Evolutionary conservation across 2,329 filamentous ascomycete species (phyloP), one percentile per base, ranked within the genome.

Genomic region (Stachybotrys elegans): DNA sequence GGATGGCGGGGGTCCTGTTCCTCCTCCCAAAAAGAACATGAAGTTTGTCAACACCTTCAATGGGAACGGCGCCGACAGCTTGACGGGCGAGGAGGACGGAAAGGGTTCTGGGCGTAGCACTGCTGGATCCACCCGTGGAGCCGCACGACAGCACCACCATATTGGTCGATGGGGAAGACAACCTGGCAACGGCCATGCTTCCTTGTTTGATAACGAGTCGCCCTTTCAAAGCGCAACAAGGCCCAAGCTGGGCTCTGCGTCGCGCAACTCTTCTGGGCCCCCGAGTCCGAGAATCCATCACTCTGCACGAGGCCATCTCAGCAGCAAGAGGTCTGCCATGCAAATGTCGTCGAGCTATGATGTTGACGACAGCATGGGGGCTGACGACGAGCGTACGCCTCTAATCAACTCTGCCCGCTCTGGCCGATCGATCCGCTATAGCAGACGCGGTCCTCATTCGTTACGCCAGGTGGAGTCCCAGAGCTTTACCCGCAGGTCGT

Each of bases 11-110:
- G 61, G 58, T 17, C 66, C 62, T 42, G 57, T 63, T 2, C 64
- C 63, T 20, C 62, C 58, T 4, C 62, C 67, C 17, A 96, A 94
- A 69, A 90, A 88, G 70, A 94, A 86, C 66, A 96, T 95, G 89
- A 97, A 96, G 59, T 97, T 97, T 59, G 86, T 88, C 46, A 92
- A 88, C 63, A 82, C 85, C 2, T 88, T 88, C 63, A 83, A 73
- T 51, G 81, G 76, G 50, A 80, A 78, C 50, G 69, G 68, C 31
- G 73, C 67, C 38, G 76, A 79, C 25, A 69, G 62, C 46, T 51
- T 68, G 17, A 76, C 61, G 11, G 83, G 76, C 40, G 84, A 90
- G 16, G 80, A 84, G 45, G 81, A 83, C 43, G 83, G 83, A 14
- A 79, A 79, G 50, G 80, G 81, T 44, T 79, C 75, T 19, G 72